Percentiles rank a stretch among this genome's conserved stretches.
Evolutionary conservation across 371 early-diverging fungal genomes (phyloP).

Genomic region (Mucor irregularis): DNA sequence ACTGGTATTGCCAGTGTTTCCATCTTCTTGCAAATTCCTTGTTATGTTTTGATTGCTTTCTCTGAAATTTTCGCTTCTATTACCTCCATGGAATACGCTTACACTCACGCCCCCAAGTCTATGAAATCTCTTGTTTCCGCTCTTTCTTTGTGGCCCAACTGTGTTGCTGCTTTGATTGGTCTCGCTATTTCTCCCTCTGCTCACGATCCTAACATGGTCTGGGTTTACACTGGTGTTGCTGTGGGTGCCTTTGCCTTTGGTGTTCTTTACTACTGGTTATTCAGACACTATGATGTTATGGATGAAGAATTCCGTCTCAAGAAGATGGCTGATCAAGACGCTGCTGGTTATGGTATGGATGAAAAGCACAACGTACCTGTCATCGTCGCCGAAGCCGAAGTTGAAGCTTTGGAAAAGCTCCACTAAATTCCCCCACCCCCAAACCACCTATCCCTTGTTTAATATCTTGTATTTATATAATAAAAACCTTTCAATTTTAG

Average conservation of each 20-base stretch:
- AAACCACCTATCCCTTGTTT: neutral
- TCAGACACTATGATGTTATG: slow-evolving; percentile 34
- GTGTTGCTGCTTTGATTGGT: slow-evolving; percentile 64
- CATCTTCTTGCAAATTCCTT: slow-evolving; percentile 66
- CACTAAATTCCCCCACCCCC: neutral
- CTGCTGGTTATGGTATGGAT: slow-evolving; percentile 1
- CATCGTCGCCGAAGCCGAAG: slow-evolving; percentile 5
- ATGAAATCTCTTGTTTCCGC: slow-evolving; percentile 73
- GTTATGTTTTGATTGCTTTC: slow-evolving; percentile 63
- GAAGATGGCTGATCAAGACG: slow-evolving; percentile 15
- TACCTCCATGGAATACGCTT: slow-evolving; percentile 75
- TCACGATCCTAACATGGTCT: slow-evolving; percentile 66
- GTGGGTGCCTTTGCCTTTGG: slow-evolving; percentile 39
- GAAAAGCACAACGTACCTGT: neutral
- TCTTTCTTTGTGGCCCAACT: slow-evolving; percentile 66
- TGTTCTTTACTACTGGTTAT: slow-evolving; percentile 31
- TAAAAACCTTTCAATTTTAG: too few relatives aligned
- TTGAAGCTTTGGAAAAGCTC: slow-evolving; percentile 4
- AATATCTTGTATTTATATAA: neutral
- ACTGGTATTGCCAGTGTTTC: slow-evolving; percentile 34
- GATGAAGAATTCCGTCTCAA: slow-evolving; percentile 26
- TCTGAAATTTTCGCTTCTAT: slow-evolving; percentile 71
- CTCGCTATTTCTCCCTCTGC: slow-evolving; percentile 62
- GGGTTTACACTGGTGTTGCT: slow-evolving; percentile 62
- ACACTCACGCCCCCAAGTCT: slow-evolving; percentile 63